Percentiles rank a stretch among this genome's conserved stretches.
Conservation (phyloP, 2,329 filamentous ascomycete species). For the Berkeleyomyces basicola region DNA sequence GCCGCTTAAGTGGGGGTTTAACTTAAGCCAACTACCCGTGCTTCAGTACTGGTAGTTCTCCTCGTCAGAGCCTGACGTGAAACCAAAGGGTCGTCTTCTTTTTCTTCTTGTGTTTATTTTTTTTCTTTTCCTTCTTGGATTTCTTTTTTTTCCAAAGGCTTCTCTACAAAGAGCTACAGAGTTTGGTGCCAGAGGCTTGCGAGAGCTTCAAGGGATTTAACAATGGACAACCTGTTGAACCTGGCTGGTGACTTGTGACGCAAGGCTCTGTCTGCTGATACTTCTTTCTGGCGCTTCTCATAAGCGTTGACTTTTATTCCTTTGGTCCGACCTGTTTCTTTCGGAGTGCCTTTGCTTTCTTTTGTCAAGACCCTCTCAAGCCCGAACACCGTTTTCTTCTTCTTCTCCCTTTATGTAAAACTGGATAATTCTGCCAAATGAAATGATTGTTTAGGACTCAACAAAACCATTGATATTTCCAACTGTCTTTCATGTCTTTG, state of each 20-base stretch:
- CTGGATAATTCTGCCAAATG: not conserved
- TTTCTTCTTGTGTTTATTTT: slow-evolving; percentile 7
- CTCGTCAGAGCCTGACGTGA: not conserved
- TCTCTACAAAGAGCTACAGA: not conserved
- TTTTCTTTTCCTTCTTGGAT: slow-evolving; percentile 1
- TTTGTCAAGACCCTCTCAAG: slow-evolving; percentile 1
- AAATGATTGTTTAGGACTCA: not conserved
- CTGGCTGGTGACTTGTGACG: no score
- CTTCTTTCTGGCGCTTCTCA: no score
- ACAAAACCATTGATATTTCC: not conserved
- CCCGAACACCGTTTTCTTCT: not conserved
- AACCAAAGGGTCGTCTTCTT: not conserved
- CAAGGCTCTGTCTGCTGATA: no score
- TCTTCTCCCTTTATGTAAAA: not conserved
- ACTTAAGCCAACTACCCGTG: not conserved
- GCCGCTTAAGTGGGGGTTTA: slow-evolving; percentile 1
- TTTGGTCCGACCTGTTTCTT: not conserved
- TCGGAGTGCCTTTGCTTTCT: not conserved
- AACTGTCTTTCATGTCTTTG: no score
- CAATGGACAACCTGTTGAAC: no score
- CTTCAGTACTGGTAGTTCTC: not conserved
- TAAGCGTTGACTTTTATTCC: not conserved
- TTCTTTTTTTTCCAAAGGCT: not conserved
- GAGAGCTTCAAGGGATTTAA: no score
- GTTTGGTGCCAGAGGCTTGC: not conserved